Evolutionary conservation across 1,284 basidiomycete genomes (phyloP), one percentile per base, ranked within the genome.

Genomic region (Trichosporon coremiiforme): DNA sequence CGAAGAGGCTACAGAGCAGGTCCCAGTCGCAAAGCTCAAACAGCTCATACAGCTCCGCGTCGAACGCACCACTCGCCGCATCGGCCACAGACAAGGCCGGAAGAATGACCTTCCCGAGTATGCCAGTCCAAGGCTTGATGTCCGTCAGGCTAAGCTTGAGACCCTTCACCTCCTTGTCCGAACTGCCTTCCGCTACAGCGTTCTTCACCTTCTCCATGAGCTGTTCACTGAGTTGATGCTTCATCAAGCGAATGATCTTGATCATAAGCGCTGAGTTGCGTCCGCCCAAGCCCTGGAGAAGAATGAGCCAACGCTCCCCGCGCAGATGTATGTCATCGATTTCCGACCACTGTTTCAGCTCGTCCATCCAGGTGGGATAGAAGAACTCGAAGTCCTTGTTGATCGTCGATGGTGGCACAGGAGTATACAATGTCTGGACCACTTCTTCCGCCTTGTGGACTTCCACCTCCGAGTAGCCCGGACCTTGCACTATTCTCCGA

Each of bases 1-100:
- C 97, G 78, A 99, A 98, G 33, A 99, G 85, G 47, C 87, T 88
- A 89, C 93, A 98, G 3, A 97, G 91, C 62, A 88, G 85, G 7
- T 90, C 88, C 69, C 90, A 91, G 64, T 92, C 89, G 79, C 92
- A 92, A 71, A 89, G 88, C 53, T 88, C 86, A 64, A 99, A 87
- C 62, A 98, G 88, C 72, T 89, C 88, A 94, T 94, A 96, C 2
- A 96, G 86, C 73, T 96, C 93, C 66, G 91, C 90, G 17, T 91
- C 91, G 78, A 90, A 92, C 8, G 94, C 89, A 8, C 92, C 92
- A 76, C 94, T 94, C 1, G 66, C 66, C 38, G 91, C 90, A 55
- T 90, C 88, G 66, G 94, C 91, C 64, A 97, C 87, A 33, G 94
- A 90, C 8, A 98, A 86, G 0, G 93, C 90, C 0, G 96, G 96